Conservation (phyloP, 257 asterid species). For the Nicotiana obtusifolia region DNA sequence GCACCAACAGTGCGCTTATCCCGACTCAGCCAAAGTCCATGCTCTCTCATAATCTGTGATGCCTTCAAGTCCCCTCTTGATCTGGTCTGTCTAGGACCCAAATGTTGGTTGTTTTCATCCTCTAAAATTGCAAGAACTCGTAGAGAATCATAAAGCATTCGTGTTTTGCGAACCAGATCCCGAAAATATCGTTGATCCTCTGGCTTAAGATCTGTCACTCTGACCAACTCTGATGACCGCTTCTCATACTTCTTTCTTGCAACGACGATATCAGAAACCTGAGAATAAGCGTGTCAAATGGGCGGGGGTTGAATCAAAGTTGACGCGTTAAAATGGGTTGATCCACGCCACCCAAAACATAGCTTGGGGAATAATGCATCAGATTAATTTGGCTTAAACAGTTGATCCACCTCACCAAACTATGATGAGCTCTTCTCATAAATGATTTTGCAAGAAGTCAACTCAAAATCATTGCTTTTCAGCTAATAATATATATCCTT, state of each 20-base stretch:
- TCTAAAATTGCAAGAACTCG: constrained; percentile 11
- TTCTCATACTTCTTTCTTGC: constrained; percentile 30
- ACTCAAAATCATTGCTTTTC: too few species aligned
- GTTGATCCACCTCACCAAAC: background rate
- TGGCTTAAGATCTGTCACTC: constrained; percentile 32
- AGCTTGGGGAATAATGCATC: too few species aligned
- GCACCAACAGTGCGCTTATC: constrained; percentile 78
- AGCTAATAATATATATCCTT: too few species aligned
- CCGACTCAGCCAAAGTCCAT: constrained; percentile 61
- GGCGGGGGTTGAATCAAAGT: background rate
- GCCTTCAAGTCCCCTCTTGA: constrained; percentile 15
- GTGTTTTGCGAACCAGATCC: constrained; percentile 13
- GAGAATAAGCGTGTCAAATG: background rate
- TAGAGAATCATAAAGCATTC: constrained; percentile 21
- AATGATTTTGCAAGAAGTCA: too few species aligned
- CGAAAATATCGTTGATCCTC: constrained; percentile 23
- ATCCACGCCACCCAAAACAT: background rate
- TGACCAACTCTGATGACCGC: constrained; percentile 50
- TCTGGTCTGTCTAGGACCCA: constrained; percentile 7
- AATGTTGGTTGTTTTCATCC: constrained; percentile 16
- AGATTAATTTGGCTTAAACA: background rate
- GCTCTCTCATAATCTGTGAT: constrained; percentile 37
- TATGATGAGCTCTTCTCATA: too few species aligned
- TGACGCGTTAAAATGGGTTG: background rate
- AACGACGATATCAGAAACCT: constrained; percentile 29